Conservation (phyloP, 192 early-diverging fungal species). For the Funneliformis geosporum region DNA sequence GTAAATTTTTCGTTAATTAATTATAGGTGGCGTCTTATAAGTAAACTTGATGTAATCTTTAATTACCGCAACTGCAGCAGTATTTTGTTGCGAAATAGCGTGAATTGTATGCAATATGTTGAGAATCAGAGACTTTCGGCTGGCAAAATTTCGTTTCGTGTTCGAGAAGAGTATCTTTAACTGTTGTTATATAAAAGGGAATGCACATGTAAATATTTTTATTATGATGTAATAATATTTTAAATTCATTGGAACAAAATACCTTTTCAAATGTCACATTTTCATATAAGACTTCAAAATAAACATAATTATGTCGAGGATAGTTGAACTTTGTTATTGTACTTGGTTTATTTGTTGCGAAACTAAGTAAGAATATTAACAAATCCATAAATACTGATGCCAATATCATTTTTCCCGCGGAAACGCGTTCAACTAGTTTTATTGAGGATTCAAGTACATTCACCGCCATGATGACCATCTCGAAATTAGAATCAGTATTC, state of each 20-base stretch:
- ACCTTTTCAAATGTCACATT: slow-evolving; percentile 24
- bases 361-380: background rate
- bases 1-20: background rate
- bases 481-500: slow-evolving; percentile 9
- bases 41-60: too few species aligned
- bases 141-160: background rate
- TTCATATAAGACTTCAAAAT: background rate
- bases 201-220: background rate
- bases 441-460: slow-evolving; percentile 19
- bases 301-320: background rate
- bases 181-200: background rate
- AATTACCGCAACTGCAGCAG: slow-evolving; percentile 6
- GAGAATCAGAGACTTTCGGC: slow-evolving; percentile 1
- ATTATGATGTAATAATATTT: background rate
- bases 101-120: slow-evolving; percentile 18
- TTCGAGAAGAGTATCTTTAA: slow-evolving; percentile 12
- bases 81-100: background rate
- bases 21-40: too few species aligned
- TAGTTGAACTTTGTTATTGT: background rate
- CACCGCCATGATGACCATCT: background rate
- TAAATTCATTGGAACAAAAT: background rate
- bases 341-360: background rate
- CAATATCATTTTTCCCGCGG: background rate
- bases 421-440: background rate
- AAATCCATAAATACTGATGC: slow-evolving; percentile 12